A percentile compares a stretch with the other conserved stretches of the same genome.
phyloP scores from a whole-genome alignment of 352 stramenopile genomes.

The Elongisporangium anandrum region DNA sequence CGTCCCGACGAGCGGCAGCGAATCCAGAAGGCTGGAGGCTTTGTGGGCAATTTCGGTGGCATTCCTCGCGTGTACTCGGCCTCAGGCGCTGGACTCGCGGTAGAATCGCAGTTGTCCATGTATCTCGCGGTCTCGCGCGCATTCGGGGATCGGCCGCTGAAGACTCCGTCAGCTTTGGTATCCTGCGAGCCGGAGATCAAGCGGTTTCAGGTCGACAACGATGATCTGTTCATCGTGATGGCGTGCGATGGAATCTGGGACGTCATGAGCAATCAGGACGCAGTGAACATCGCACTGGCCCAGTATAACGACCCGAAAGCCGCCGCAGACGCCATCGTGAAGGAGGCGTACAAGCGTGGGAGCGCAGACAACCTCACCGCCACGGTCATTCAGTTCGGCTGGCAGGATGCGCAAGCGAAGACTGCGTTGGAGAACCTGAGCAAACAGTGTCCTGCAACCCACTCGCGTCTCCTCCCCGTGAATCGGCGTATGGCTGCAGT shows the following conservation, averaged over 20 bases:
- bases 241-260: conserved; percentile 66
- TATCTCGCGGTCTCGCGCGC: conserved; percentile 54
- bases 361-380: conserved; percentile 58
- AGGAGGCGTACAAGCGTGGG: conserved; percentile 43
- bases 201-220: conserved; percentile 20
- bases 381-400: conserved; percentile 46
- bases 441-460: conserved; percentile 7
- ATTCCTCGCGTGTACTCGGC: conserved; percentile 53
- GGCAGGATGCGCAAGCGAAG: conserved; percentile 24
- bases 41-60: conserved; percentile 39
- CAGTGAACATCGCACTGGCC: conserved; percentile 33
- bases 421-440: conserved; percentile 8
- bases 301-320: conserved; percentile 35
- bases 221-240: conserved; percentile 55
- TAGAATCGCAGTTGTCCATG: conserved; percentile 25
- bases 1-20: conserved; percentile 37
- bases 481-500: background rate
- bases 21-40: conserved; percentile 45
- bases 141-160: conserved; percentile 58
- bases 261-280: conserved; percentile 57
- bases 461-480: background rate
- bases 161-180: conserved; percentile 37
- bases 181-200: conserved; percentile 47
- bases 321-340: conserved; percentile 47
- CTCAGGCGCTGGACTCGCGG: conserved; percentile 24